Conservation (phyloP, 352 stramenopile species). For the Phytopythium chamaehyphon region DNA sequence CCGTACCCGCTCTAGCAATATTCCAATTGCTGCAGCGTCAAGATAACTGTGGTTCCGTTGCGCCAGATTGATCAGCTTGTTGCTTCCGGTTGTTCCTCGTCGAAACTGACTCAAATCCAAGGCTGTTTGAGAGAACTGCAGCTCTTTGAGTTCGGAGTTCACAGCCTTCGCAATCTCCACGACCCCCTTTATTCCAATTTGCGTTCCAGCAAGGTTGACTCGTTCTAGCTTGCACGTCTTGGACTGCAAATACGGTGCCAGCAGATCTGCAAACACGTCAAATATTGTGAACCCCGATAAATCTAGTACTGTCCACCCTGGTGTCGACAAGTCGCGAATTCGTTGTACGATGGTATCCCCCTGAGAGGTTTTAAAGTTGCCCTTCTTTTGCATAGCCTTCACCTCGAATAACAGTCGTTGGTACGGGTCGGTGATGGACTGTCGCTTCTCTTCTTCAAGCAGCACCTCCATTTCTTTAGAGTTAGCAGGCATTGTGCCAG, state of each 20-base stretch:
- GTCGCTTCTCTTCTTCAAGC: constrained; percentile 64
- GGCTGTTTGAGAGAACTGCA: constrained; percentile 43
- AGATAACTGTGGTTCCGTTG: constrained; percentile 46
- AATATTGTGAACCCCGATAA: constrained; percentile 49
- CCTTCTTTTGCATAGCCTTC: constrained; percentile 49
- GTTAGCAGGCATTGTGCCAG: neutral
- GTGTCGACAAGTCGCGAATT: constrained; percentile 38
- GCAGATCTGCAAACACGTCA: constrained; percentile 53
- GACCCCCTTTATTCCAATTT: constrained; percentile 45
- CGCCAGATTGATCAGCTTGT: constrained; percentile 19
- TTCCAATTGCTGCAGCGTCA: constrained; percentile 48
- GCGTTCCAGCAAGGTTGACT: constrained; percentile 44
- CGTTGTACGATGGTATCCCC: constrained; percentile 50
- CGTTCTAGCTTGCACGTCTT: constrained; percentile 42
- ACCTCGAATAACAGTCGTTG: constrained; percentile 65
- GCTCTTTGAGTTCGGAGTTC: constrained; percentile 31
- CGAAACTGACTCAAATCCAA: neutral
- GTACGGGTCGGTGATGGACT: constrained; percentile 54
- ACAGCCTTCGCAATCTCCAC: constrained; percentile 31
- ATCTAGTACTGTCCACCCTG: constrained; percentile 34
- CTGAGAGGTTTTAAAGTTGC: constrained; percentile 63
- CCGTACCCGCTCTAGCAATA: constrained; percentile 44
- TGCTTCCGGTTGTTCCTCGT: neutral
- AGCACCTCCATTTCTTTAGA: constrained; percentile 36
- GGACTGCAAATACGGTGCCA: constrained; percentile 48